These are phyloP conservation scores for Nymphaea thermarum DNA, from an alignment of 164 flowering plant species.

Conservation along the genomic window DNA sequence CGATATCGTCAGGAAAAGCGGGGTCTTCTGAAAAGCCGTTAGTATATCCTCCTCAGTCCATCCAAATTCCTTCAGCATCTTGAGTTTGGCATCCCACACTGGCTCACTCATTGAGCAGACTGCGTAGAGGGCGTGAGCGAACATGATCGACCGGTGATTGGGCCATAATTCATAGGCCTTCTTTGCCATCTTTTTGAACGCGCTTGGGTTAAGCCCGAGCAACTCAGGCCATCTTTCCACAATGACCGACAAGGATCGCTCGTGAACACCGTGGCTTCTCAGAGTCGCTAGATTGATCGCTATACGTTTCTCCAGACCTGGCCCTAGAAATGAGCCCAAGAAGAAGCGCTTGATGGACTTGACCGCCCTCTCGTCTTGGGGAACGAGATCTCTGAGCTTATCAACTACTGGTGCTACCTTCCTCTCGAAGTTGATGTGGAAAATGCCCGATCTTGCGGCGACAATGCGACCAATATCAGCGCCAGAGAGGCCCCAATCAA, in stretches of 20 bases:
- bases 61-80: conserved; percentile 6
- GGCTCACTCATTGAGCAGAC: background rate
- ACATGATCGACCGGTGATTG: conserved; percentile 2
- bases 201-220: background rate
- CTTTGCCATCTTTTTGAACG: background rate
- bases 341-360: conserved; percentile 1
- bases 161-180: conserved; percentile 4
- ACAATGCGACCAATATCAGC: conserved; percentile 3
- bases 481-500: conserved; percentile 6
- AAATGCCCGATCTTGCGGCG: background rate
- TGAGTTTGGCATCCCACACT: conserved; percentile 3
- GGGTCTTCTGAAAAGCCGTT: conserved; percentile 8
- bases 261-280: conserved; percentile 2
- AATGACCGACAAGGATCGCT: background rate
- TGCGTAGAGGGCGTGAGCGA: conserved; percentile 1
- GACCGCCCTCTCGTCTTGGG: background rate
- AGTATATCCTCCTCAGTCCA: conserved; percentile 7
- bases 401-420: background rate
- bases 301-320: background rate
- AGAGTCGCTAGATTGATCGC: background rate
- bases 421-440: background rate
- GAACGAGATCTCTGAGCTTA: background rate
- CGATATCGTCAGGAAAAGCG: conserved; percentile 3
- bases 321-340: background rate
- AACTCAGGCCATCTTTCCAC: background rate